Conservation (phyloP, 2,329 filamentous ascomycete genomes). For the Fusarium compactum region DNA sequence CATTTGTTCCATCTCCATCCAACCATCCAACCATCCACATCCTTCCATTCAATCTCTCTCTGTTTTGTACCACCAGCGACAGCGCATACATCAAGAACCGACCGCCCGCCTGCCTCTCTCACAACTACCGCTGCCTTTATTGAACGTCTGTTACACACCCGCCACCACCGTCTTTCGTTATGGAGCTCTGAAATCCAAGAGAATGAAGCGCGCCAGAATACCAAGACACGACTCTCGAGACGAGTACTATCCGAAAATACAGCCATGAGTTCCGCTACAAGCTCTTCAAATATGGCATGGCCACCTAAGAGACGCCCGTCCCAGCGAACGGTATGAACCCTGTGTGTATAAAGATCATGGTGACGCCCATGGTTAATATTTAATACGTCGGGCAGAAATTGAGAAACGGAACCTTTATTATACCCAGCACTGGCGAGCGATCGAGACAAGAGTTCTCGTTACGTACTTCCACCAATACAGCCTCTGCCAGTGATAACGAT, state of each 20-base stretch:
- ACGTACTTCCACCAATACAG: slow-evolving; percentile 61
- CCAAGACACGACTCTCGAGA: slow-evolving; percentile 26
- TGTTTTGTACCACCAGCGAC: slow-evolving; percentile 3
- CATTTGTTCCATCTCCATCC: neutral
- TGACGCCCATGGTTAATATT: neutral
- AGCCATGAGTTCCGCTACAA: slow-evolving; percentile 56
- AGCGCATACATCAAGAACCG: neutral
- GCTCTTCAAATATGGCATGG: slow-evolving; percentile 53
- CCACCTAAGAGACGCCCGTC: slow-evolving; percentile 58
- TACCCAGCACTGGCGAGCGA: slow-evolving; percentile 87
- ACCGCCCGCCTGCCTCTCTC: neutral
- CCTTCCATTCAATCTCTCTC: neutral
- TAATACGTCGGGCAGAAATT: slow-evolving; percentile 67
- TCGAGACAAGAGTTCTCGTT: slow-evolving; percentile 84
- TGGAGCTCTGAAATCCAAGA: slow-evolving; percentile 37
- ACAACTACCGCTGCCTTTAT: neutral
- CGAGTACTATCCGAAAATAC: slow-evolving; percentile 52
- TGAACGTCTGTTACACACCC: neutral
- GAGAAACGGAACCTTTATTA: slow-evolving; percentile 86
- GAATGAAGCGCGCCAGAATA: slow-evolving; percentile 43
- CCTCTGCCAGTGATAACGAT: slow-evolving; percentile 27
- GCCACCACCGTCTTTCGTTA: slow-evolving; percentile 14
- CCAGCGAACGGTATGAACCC: slow-evolving; percentile 58
- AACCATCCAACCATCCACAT: neutral
- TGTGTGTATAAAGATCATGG: neutral